These are phyloP conservation scores for Arthrobotrys sphaeroides DNA, from an alignment of 2,329 filamentous ascomycete species.

Conservation along the genomic window DNA sequence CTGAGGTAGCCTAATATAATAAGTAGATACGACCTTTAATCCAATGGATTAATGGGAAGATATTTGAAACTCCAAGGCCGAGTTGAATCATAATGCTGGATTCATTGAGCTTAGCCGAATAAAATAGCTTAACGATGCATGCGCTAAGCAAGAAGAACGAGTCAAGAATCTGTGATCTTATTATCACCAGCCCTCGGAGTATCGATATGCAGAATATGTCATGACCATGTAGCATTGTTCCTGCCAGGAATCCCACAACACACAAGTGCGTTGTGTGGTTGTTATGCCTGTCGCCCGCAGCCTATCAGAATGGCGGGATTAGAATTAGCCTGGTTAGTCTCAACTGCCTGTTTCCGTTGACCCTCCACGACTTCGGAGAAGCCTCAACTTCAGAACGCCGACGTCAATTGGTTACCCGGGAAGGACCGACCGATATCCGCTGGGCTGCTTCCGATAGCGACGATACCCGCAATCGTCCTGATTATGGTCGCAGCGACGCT, in stretches of 20 bases:
- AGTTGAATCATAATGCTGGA: too few species aligned
- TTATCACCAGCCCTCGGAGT: too few species aligned
- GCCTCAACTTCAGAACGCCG: constrained; percentile 20
- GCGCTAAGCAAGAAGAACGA: too few species aligned
- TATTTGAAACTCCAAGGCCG: too few species aligned
- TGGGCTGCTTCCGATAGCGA: constrained; percentile 10
- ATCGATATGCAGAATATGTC: too few species aligned
- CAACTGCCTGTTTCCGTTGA: constrained; percentile 47
- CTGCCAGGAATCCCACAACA: background rate
- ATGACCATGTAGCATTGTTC: too few species aligned
- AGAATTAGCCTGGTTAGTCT: constrained; percentile 41
- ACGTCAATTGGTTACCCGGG: constrained; percentile 28
- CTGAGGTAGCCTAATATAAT: too few species aligned
- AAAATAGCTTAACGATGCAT: too few species aligned
- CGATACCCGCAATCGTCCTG: background rate
- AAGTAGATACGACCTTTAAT: too few species aligned
- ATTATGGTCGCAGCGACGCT: constrained; percentile 29
- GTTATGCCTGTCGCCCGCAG: constrained; percentile 14
- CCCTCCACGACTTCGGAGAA: constrained; percentile 47
- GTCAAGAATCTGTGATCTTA: too few species aligned
- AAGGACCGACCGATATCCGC: constrained; percentile 6
- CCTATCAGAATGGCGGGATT: constrained; percentile 47
- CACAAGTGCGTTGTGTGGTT: constrained; percentile 38
- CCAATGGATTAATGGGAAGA: too few species aligned
- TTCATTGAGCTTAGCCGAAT: too few species aligned